A percentile compares a stretch with the other conserved stretches of the same genome.
Evolutionary conservation across 108 stramenopile genomes (phyloP).

Genomic region (Aurantiochytrium sp.): DNA sequence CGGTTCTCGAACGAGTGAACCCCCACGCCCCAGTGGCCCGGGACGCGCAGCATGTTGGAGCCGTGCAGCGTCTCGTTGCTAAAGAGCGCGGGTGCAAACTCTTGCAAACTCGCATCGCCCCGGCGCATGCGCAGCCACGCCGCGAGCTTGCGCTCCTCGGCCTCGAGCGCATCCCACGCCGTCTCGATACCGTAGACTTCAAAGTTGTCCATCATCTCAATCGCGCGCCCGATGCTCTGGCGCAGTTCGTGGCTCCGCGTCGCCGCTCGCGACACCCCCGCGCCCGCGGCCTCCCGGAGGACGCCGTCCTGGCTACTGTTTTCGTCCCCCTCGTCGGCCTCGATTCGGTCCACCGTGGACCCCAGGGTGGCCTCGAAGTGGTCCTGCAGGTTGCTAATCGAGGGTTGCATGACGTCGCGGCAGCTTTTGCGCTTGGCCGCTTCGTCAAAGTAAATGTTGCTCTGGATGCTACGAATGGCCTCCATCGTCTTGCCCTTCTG

Average conservation of each 20-base stretch:
- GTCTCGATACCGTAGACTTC: not conserved
- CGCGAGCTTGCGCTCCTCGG: not conserved
- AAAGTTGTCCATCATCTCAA: not conserved
- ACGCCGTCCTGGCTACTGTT: too few relatives aligned
- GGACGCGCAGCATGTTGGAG: not conserved
- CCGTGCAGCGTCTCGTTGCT: not conserved
- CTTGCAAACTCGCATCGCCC: not conserved
- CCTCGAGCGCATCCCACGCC: slow-evolving; percentile 4
- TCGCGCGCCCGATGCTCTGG: not conserved
- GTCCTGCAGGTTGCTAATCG: not conserved
- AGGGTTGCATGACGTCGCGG: slow-evolving; percentile 17
- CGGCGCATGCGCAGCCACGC: not conserved
- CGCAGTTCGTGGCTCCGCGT: not conserved
- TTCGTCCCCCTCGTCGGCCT: not conserved
- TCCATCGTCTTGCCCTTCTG: not conserved
- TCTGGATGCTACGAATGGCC: not conserved
- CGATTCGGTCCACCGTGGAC: not conserved
- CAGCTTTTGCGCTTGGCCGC: not conserved
- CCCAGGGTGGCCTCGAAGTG: not conserved
- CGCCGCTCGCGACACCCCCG: not conserved
- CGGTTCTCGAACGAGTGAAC: not conserved
- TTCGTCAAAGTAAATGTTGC: slow-evolving; percentile 24
- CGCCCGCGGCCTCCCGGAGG: too few relatives aligned
- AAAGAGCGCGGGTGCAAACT: not conserved
- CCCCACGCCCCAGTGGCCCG: not conserved